Base-by-base conservation (phyloP, 768 basidiomycete species). In the Agaricus subrufescens region DNA sequence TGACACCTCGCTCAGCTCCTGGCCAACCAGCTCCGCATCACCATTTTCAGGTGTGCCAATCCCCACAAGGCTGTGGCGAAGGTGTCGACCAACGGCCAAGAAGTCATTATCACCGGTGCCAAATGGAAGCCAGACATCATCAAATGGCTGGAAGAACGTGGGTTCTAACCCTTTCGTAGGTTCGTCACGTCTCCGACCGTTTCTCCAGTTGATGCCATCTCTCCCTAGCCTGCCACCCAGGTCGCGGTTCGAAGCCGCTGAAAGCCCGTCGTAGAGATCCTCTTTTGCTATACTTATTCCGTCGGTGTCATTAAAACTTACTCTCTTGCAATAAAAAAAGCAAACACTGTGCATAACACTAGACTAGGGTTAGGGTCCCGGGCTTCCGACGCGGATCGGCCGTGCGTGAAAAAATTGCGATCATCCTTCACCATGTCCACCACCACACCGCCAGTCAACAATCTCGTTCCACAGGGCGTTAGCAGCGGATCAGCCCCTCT, bases 91-190 rank as follows among this genome's bases (percentile, higher is more conserved):
- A 72, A 75, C 55, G 75, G 78, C 42, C 78, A 75, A 56, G 81
- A 86, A 64, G 62, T 89, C 57, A 60, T 82, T 47, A 75, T 91
- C 59, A 70, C 75, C 26, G 87, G 87, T 46, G 85, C 86, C 4
- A 75, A 74, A 46, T 85, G 82, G 83, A 88, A 81, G 65, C 72
- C 75, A 57, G 68, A 81, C 44, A 80, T 91, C 47, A 64, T 79
- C 61, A 73, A 77, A 49, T 91, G 85, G 84, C 75, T 91, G 62
- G 73, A 72, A 65, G 65, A 67, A 55, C 83, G 77, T 63, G 89
- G 89, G 11, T 91, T 91, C 68, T 91, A 65, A 58, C 15, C 44
- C 19, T 51, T 10, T 29, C 40, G 50, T 51, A 26, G 29, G 50
- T 52, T 19, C 19, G 23, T 29, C 29, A n/a, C 38, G 15, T 52